Conservation (phyloP, 768 basidiomycete species). For the Russula sp. region DNA sequence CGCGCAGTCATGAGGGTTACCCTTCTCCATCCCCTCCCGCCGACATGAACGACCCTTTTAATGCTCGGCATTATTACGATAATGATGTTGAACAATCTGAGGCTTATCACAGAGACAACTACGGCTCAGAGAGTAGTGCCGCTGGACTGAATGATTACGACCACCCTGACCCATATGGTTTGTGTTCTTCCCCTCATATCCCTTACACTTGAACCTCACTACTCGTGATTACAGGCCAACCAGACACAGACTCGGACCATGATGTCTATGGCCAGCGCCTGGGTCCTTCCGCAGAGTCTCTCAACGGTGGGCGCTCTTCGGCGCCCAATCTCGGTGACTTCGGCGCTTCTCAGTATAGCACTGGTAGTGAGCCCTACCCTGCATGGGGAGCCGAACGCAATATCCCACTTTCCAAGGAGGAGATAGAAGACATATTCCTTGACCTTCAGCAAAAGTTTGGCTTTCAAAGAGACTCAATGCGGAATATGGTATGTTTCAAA, state of each 20-base stretch:
- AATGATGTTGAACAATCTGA: conserved; percentile 72
- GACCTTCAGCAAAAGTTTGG: conserved; percentile 99
- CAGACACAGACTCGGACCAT: conserved; percentile 81
- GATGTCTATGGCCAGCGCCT: conserved; percentile 69
- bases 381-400: conserved; percentile 91
- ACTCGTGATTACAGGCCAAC: conserved; percentile 49
- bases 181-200: not conserved
- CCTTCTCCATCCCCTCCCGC: conserved; percentile 57
- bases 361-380: conserved; percentile 81
- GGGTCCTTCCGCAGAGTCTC: conserved; percentile 71
- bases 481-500: conserved; percentile 71
- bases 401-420: conserved; percentile 96
- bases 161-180: conserved; percentile 54
- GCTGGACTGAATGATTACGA: conserved; percentile 58
- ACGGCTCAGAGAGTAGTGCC: conserved; percentile 67
- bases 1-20: conserved; percentile 57
- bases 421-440: conserved; percentile 97
- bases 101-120: conserved; percentile 61
- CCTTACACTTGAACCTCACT: not conserved
- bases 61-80: conserved; percentile 55
- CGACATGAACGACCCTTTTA: conserved; percentile 68
- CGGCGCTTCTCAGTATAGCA: conserved; percentile 42
- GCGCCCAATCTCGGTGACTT: conserved; percentile 74
- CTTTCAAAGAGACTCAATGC: conserved; percentile 92
- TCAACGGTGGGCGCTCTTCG: conserved; percentile 66